These are phyloP conservation scores for Canavalia ensiformis DNA, from an alignment of 306 rosid species.

Conservation along the genomic window DNA sequence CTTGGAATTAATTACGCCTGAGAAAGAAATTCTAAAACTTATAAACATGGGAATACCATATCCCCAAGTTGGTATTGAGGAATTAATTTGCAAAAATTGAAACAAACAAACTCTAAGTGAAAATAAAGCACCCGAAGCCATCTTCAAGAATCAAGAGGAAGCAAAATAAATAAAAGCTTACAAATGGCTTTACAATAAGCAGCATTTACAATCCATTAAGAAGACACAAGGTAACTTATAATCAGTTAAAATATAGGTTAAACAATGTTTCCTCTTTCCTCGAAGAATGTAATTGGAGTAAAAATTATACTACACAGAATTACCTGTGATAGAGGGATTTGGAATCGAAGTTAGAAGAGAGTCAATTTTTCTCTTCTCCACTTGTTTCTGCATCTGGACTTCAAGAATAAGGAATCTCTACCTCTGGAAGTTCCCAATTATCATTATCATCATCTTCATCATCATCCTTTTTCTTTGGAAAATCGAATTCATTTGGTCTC, in stretches of 20 bases:
- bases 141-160: too few relatives aligned
- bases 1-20: too few relatives aligned
- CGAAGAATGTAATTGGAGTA: not conserved
- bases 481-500: slow-evolving; percentile 3
- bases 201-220: too few relatives aligned
- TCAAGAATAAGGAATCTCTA: slow-evolving; percentile 49
- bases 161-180: too few relatives aligned
- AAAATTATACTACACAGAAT: not conserved
- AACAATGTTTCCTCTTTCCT: slow-evolving; percentile 2
- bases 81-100: too few relatives aligned
- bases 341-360: not conserved
- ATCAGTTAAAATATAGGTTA: slow-evolving; percentile 21
- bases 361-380: not conserved
- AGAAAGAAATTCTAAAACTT: too few relatives aligned
- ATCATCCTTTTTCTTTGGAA: slow-evolving; percentile 8
- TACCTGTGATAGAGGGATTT: not conserved
- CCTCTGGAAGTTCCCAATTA: slow-evolving; percentile 52
- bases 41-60: too few relatives aligned
- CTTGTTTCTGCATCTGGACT: slow-evolving; percentile 17
- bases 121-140: too few relatives aligned
- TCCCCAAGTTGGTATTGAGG: too few relatives aligned
- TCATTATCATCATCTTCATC: slow-evolving; percentile 45
- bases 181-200: too few relatives aligned
- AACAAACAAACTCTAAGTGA: too few relatives aligned
- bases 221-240: not conserved